These are phyloP conservation scores for Funneliformis geosporum DNA, from an alignment of 192 early-diverging fungal species.

Conservation along the genomic window DNA sequence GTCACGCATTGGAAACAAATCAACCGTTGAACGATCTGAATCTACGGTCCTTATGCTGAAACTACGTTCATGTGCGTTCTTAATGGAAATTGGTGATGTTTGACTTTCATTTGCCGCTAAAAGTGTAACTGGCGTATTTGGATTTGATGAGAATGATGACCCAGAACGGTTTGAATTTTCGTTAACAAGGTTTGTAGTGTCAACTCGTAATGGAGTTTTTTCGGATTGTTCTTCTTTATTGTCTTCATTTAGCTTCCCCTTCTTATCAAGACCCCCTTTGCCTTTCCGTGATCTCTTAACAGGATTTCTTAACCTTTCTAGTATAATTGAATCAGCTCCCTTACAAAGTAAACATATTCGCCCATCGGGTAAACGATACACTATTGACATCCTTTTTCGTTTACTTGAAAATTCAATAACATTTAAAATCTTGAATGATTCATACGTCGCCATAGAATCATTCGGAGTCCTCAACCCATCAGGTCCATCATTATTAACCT, in stretches of 20 bases:
- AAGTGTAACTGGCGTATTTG: background rate
- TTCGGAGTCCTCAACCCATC: conserved; percentile 36
- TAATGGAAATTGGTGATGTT: background rate
- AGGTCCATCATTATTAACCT: conserved; percentile 35
- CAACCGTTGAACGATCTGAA: conserved; percentile 37
- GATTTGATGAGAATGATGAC: background rate
- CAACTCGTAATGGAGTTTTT: background rate
- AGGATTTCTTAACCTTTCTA: conserved; percentile 58
- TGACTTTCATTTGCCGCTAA: background rate
- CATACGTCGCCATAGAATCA: conserved; percentile 18
- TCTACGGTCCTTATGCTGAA: conserved; percentile 37
- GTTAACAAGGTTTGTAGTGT: background rate
- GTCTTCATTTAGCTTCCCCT: background rate
- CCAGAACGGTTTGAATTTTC: background rate
- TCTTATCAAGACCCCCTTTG: conserved; percentile 8
- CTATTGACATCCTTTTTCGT: conserved; percentile 87
- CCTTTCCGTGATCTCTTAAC: conserved; percentile 31
- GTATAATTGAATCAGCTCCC: conserved; percentile 88
- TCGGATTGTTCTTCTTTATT: background rate
- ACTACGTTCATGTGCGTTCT: conserved; percentile 24
- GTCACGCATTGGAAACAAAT: conserved; percentile 32
- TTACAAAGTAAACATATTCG: conserved; percentile 82
- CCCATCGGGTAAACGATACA: conserved; percentile 72
- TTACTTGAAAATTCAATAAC: conserved; percentile 84
- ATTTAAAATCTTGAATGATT: conserved; percentile 63